Base-by-base conservation (phyloP, 352 stramenopile genomes). In the Phytopythium cucurbitacearum region DNA sequence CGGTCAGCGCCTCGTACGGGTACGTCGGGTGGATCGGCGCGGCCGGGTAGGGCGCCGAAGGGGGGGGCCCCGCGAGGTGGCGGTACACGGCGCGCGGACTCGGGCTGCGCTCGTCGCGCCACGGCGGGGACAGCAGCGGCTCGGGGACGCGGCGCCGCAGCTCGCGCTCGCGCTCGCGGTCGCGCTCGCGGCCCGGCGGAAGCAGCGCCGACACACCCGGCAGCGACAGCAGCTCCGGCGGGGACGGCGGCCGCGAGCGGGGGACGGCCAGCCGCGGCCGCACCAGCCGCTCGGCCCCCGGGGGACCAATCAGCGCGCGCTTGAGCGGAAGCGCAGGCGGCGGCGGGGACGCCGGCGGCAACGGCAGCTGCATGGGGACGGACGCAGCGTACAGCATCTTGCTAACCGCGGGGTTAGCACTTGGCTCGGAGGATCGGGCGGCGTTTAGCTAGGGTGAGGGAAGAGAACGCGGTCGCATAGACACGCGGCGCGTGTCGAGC, bases 41-140 rank as follows among this genome's bases (percentile, higher is more conserved):
- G 21, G 21, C 2, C 21, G 21, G 21, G 21, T 28, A 28, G 1
- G 21, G 21, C 1, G 21, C 1, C 21, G 21, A 2, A 2, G 21
- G 21, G 1, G 47, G 35, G 7, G 33, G 47, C 9, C 35, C 47
- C 35, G 35, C 13, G 3, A 52, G 47, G 13, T 52, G 13, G 34
- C 40, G 36, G 47, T 52, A 52, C n/a, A 52, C 47, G 47, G 11
- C 16, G 47, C 35, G 47, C 3, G 45, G 45, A 8, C 45, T 51
- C 0, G 13, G 2, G 32, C 47, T 0, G 47, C 43, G 9, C 21
- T 32, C 9, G 43, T 37, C 11, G 21, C 43, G 43, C 21, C 43
- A 35, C 0, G 45, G 12, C 7, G 33, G 47, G 7, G 42, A 35
- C n/a, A 52, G 47, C 15, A 35, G 34, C 8, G 47, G 42, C 0